A percentile compares a stretch with the other conserved stretches of the same genome.
Evolutionary conservation across 1,284 basidiomycete species (phyloP).

Genomic region (Marasmius oreades): DNA sequence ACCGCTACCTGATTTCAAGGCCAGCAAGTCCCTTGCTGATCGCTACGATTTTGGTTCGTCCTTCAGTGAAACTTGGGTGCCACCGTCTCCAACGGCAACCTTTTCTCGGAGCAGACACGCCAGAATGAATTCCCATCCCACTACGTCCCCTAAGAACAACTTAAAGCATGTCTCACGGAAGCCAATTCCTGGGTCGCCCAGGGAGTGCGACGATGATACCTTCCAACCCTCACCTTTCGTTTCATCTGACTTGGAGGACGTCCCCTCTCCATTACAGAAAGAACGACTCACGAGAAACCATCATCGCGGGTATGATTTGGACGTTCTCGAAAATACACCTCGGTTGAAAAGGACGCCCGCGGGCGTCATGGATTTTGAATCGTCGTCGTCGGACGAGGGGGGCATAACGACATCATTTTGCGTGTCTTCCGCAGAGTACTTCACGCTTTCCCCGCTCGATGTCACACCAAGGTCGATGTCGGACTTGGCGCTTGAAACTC

Average conservation of each 20-base stretch:
- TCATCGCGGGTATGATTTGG: slow-evolving; percentile 44
- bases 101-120: slow-evolving; percentile 20
- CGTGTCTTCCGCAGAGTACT: slow-evolving; percentile 19
- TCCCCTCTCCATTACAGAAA: slow-evolving; percentile 19
- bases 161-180: slow-evolving; percentile 11
- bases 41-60: slow-evolving; percentile 57
- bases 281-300: slow-evolving; percentile 35
- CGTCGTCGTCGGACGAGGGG: slow-evolving; percentile 24
- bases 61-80: slow-evolving; percentile 42
- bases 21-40: slow-evolving; percentile 34
- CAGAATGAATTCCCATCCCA: slow-evolving; percentile 36
- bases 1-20: slow-evolving; percentile 24
- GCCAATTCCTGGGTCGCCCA: slow-evolving; percentile 36
- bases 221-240: slow-evolving; percentile 23
- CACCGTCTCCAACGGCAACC: slow-evolving; percentile 9
- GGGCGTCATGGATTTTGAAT: slow-evolving; percentile 16
- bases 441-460: slow-evolving; percentile 2
- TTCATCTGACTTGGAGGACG: slow-evolving; percentile 26
- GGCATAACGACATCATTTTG: slow-evolving; percentile 17
- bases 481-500: slow-evolving; percentile 16
- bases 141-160: slow-evolving; percentile 16
- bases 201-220: slow-evolving; percentile 33
- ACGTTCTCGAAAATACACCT: slow-evolving; percentile 16
- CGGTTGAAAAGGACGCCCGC: slow-evolving; percentile 38
- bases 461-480: background rate